phyloP scores from a whole-genome alignment of 2,329 filamentous ascomycete genomes.

The Capronia epimyces region DNA sequence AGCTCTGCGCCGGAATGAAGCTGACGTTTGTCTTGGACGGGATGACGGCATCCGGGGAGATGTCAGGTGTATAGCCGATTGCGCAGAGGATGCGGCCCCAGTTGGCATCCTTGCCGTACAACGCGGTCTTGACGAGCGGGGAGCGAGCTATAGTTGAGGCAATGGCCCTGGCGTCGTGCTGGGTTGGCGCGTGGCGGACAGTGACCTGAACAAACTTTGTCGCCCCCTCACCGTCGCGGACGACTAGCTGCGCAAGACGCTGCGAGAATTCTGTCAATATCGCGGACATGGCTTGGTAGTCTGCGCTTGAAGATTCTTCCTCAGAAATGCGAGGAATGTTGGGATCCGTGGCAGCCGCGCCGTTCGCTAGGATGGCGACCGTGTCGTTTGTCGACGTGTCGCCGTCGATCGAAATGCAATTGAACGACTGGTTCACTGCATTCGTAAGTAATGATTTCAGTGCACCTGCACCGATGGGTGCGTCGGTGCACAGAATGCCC shows the following conservation, averaged over 20 bases:
- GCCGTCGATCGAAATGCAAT: slow-evolving; percentile 93
- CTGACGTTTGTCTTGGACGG: slow-evolving; percentile 55
- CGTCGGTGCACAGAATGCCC: slow-evolving; percentile 87
- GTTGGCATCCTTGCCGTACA: slow-evolving; percentile 96
- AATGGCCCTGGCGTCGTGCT: slow-evolving; percentile 68
- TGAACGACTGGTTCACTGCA: slow-evolving; percentile 81
- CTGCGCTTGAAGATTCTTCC: slow-evolving; percentile 40
- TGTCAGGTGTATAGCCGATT: slow-evolving; percentile 61
- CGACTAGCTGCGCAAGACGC: slow-evolving; percentile 83
- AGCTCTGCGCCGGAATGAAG: slow-evolving; percentile 56
- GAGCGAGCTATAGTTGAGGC: slow-evolving; percentile 85
- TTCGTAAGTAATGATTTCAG: slow-evolving; percentile 65
- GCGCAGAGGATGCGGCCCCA: slow-evolving; percentile 97
- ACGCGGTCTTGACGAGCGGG: slow-evolving; percentile 90
- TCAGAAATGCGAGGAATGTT: slow-evolving; percentile 45
- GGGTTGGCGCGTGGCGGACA: slow-evolving; percentile 66
- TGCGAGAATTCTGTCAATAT: slow-evolving; percentile 72
- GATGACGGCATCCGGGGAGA: slow-evolving; percentile 40
- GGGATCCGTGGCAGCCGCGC: slow-evolving; percentile 69
- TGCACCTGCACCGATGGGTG: slow-evolving; percentile 63
- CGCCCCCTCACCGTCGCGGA: slow-evolving; percentile 92
- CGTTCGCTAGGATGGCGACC: slow-evolving; percentile 89
- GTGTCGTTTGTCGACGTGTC: slow-evolving; percentile 98
- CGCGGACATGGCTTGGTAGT: slow-evolving; percentile 65
- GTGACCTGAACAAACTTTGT: slow-evolving; percentile 97